phyloP scores from a whole-genome alignment of 768 basidiomycete genomes.

The Amanita molliuscula region DNA sequence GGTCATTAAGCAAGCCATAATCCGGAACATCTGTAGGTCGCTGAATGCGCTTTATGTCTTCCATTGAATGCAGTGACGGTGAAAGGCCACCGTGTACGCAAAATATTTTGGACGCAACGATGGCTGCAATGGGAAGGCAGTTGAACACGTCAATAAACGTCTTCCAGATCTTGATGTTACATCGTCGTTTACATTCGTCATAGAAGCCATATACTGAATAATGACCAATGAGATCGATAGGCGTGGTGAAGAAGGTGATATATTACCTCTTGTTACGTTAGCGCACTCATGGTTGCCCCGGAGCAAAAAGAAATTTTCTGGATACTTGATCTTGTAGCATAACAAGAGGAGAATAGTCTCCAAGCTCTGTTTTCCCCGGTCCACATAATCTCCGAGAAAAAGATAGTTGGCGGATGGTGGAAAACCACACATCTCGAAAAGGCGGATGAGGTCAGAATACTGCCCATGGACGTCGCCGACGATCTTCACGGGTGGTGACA shows the following conservation, averaged over 20 bases:
- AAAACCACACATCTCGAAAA: conserved; percentile 99
- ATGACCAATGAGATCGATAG: conserved; percentile 9
- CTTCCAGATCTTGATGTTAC: conserved; percentile 99
- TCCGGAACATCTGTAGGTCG: conserved; percentile 98
- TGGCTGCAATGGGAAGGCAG: conserved; percentile 94
- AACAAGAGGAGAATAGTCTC: conserved; percentile 95
- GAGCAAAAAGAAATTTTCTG: conserved; percentile 97
- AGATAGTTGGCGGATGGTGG: conserved; percentile 96
- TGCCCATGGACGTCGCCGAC: conserved; percentile 99
- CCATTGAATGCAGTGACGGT: conserved; percentile 90
- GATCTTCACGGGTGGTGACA: conserved; percentile 97
- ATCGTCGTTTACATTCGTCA: conserved; percentile 98
- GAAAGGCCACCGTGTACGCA: conserved; percentile 97
- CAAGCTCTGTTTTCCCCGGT: conserved; percentile 95
- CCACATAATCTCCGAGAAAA: conserved; percentile 98
- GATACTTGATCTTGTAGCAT: conserved; percentile 99
- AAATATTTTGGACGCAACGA: conserved; percentile 99
- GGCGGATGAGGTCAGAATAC: conserved; percentile 94
- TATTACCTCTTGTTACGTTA: conserved; percentile 89
- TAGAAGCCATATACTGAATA: conserved; percentile 93
- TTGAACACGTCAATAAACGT: conserved; percentile 99
- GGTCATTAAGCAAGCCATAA: conserved; percentile 92
- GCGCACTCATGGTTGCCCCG: conserved; percentile 99
- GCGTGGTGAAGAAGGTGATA: conserved; percentile 6
- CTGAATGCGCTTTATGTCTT: conserved; percentile 96